phyloP scores from a whole-genome alignment of 2,329 filamentous ascomycete genomes.

The Clarireedia monteithiana region DNA sequence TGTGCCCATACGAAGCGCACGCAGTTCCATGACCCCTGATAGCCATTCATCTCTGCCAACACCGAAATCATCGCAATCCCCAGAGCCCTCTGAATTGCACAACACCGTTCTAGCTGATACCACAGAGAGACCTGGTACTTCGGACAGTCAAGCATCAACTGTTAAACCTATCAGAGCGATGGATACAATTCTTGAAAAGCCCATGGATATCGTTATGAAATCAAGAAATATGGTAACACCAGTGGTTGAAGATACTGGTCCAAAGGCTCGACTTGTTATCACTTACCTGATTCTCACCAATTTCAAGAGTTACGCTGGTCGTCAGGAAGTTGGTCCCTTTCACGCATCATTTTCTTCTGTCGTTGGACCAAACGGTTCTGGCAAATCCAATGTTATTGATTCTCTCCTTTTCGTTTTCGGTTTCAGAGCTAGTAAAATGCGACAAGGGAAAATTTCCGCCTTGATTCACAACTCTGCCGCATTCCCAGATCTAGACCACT shows the following conservation, averaged over 20 bases:
- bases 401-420: slow-evolving; percentile 98
- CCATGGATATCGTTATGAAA: slow-evolving; percentile 90
- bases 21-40: slow-evolving; percentile 27
- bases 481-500: slow-evolving; percentile 76
- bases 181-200: slow-evolving; percentile 73
- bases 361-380: slow-evolving; percentile 94
- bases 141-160: slow-evolving; percentile 41
- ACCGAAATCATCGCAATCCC: slow-evolving; percentile 48
- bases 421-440: slow-evolving; percentile 98
- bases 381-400: slow-evolving; percentile 98
- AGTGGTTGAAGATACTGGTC: slow-evolving; percentile 64
- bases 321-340: slow-evolving; percentile 93
- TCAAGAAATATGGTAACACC: slow-evolving; percentile 63
- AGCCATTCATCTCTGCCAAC: slow-evolving; percentile 36
- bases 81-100: slow-evolving; percentile 43
- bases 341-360: slow-evolving; percentile 97
- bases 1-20: slow-evolving; percentile 29
- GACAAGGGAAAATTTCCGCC: slow-evolving; percentile 95
- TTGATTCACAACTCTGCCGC: slow-evolving; percentile 94
- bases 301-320: slow-evolving; percentile 97
- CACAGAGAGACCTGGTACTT: slow-evolving; percentile 49
- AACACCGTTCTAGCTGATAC: slow-evolving; percentile 65
- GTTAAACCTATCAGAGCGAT: slow-evolving; percentile 68
- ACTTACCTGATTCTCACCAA: slow-evolving; percentile 88
- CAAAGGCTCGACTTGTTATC: slow-evolving; percentile 85